Conservation (phyloP, 2,329 filamentous ascomycete species). For the Fusarium pininemorale region DNA sequence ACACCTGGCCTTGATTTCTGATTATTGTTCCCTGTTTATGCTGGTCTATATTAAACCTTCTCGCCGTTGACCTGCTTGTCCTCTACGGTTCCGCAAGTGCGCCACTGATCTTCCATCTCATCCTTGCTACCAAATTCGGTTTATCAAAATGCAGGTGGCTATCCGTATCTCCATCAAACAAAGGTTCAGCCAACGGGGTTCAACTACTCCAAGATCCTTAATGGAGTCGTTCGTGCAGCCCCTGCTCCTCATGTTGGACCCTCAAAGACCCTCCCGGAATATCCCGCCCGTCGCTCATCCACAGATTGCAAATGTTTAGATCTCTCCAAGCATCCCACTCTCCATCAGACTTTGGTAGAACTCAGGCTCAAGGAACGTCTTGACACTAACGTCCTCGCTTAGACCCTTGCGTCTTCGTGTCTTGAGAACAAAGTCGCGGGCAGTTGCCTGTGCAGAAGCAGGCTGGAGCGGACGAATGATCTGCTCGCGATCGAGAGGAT, state of each 20-base stretch:
- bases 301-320: constrained; percentile 32
- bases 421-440: constrained; percentile 96
- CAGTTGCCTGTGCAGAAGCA: constrained; percentile 86
- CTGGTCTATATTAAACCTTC: constrained; percentile 24
- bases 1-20: constrained; percentile 20
- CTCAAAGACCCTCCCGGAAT: background rate
- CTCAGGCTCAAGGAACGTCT: constrained; percentile 95
- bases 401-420: constrained; percentile 92
- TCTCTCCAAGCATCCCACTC: constrained; percentile 80
- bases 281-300: background rate
- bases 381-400: constrained; percentile 93
- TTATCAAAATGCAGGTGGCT: constrained; percentile 31
- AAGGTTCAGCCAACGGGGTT: constrained; percentile 17
- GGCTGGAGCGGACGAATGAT: constrained; percentile 86
- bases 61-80: background rate
- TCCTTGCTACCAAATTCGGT: constrained; percentile 25
- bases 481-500: constrained; percentile 89
- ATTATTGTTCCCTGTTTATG: constrained; percentile 19
- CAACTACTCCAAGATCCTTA: constrained; percentile 16
- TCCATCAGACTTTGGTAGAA: constrained; percentile 89
- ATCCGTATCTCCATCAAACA: constrained; percentile 19
- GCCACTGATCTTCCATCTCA: constrained; percentile 20
- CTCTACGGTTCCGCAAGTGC: background rate
- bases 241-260: constrained; percentile 4
- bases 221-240: constrained; percentile 18